Base-by-base conservation (phyloP, 495 filamentous ascomycete genomes). In the Jackrogersella multiformis region DNA sequence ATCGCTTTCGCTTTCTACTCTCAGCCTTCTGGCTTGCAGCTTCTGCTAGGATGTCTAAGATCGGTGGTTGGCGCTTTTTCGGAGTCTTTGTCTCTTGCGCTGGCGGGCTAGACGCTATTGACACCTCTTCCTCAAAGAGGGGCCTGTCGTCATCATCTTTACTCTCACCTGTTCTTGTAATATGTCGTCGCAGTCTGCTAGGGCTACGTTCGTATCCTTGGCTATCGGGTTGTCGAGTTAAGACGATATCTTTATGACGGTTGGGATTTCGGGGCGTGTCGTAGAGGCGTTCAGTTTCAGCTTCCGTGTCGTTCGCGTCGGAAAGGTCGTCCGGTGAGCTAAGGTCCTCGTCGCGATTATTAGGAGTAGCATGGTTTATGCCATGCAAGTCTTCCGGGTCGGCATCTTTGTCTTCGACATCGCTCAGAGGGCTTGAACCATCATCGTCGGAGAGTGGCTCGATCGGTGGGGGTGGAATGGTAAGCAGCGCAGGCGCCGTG, bases 281-380 rank as follows among this genome's bases (percentile, higher is more conserved):
- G 68, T 96, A 94, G 69, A 98, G 84, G 52, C 96, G 88, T 79
- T 98, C 96, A 6, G 95, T 99, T 80, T 97, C 95, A 24, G 96
- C 95, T 78, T 99, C 95, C n/a, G 95, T 96, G 79, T 98, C 94
- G 68, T 90, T 90, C 59, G 89, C 88, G 55, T 82, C 80, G 15
- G 81, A 83, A 57, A 81, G 73, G 49, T 83, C 81, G 62, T 81
- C 81, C 4, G 75, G 77, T 12, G 79, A 79, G 61, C 64, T 74
- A 21, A 57, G 64, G 49, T 84, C 84, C 56, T 85, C 83, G 65
- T 88, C 85, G 30, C 84, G 85, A 24, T 77, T 73, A 58, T 74
- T 72, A 15, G 73, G 71, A 24, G 88, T 84, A n/a, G 49, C 18
- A 58, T 34, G 38, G 4, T 67, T 56, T 20, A 87, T 82, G 38